Percentiles rank a stretch among this genome's conserved stretches.
These are phyloP conservation scores for Craterostigma plantagineum DNA, from an alignment of 257 asterid genomes.

Conservation along the genomic window DNA sequence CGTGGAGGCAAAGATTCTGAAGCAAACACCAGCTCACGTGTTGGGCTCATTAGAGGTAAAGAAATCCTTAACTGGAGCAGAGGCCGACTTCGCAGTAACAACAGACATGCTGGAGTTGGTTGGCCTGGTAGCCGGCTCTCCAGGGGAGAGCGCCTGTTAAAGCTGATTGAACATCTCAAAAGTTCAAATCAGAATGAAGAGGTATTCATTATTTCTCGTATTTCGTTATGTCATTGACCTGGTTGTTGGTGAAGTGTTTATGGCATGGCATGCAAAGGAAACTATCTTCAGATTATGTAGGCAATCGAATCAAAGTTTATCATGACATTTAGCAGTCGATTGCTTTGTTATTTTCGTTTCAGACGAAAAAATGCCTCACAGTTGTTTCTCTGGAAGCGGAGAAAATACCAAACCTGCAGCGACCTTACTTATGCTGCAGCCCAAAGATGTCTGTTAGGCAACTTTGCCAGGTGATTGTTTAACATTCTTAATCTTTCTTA, in stretches of 20 bases:
- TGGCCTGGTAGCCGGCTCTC: constrained; percentile 31
- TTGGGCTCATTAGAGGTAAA: constrained; percentile 35
- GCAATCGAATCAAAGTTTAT: constrained; percentile 1
- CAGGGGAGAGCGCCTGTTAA: constrained; percentile 39
- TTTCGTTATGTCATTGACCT: too few relatives aligned
- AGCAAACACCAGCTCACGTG: constrained; percentile 28
- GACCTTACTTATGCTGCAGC: constrained; percentile 69
- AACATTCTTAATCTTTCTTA: not conserved
- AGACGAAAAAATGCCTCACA: constrained; percentile 48
- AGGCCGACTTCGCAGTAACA: constrained; percentile 72
- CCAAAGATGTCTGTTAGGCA: constrained; percentile 44
- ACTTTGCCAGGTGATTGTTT: constrained; percentile 42
- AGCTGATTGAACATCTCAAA: constrained; percentile 42
- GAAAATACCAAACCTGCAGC: constrained; percentile 61
- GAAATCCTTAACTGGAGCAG: constrained; percentile 87
- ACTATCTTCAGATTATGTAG: too few relatives aligned
- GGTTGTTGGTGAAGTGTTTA: not conserved
- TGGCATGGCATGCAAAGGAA: too few relatives aligned
- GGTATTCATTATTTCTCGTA: constrained; percentile 17
- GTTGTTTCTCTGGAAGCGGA: constrained; percentile 49
- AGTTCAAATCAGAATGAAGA: constrained; percentile 34
- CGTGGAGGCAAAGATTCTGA: constrained; percentile 58
- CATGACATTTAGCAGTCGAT: not conserved
- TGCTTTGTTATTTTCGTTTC: constrained; percentile 14
- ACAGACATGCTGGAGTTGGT: constrained; percentile 34